Evolutionary conservation across 768 basidiomycete genomes (phyloP).

Genomic region (Pisolithus marmoratus): DNA sequence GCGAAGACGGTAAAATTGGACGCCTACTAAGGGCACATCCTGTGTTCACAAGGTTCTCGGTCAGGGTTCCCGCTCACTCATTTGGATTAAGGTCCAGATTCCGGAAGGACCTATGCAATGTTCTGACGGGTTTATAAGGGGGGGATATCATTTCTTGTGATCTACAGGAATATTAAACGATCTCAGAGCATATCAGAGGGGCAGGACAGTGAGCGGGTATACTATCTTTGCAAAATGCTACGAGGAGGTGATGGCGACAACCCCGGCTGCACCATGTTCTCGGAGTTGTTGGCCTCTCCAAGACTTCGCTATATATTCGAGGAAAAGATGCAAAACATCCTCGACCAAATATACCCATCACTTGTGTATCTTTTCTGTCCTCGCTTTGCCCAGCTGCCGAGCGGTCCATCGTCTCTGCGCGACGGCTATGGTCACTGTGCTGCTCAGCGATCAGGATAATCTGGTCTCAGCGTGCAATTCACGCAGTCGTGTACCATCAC

Average conservation of each 20-base stretch:
- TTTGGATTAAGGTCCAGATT: conserved; percentile 35
- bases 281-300: too few species aligned
- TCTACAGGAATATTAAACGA: conserved; percentile 44
- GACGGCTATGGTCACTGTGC: too few species aligned
- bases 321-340: too few species aligned
- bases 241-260: too few species aligned
- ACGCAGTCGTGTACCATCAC: too few species aligned
- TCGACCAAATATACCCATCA: too few species aligned
- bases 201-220: conserved; percentile 25
- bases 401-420: too few species aligned
- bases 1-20: background rate
- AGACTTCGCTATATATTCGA: background rate
- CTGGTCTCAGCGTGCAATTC: too few species aligned
- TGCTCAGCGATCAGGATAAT: too few species aligned
- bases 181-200: conserved; percentile 36
- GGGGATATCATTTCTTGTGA: conserved; percentile 39
- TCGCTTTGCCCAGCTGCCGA: too few species aligned
- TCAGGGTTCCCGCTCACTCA: conserved; percentile 25
- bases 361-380: too few species aligned
- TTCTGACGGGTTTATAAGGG: conserved; percentile 36
- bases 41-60: conserved; percentile 30
- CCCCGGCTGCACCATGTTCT: too few species aligned
- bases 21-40: conserved; percentile 4
- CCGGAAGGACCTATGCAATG: conserved; percentile 8
- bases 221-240: background rate